These are phyloP conservation scores for Venturia nashicola DNA, from an alignment of 2,329 filamentous ascomycete species.

Conservation along the genomic window DNA sequence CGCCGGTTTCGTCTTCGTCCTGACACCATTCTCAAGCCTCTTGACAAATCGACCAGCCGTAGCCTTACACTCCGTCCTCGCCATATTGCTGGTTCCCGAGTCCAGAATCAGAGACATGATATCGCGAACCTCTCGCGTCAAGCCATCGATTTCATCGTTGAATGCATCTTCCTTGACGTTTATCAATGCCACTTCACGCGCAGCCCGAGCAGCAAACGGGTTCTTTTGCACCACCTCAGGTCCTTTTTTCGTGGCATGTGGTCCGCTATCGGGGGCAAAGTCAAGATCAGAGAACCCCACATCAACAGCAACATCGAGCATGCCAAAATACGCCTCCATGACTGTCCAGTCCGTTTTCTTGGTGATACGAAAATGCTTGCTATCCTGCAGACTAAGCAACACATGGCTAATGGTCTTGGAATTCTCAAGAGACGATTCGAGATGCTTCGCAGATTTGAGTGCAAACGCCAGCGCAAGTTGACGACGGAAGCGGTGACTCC, in stretches of 20 bases:
- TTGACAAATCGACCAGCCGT: slow-evolving; percentile 62
- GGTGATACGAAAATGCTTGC: slow-evolving; percentile 39
- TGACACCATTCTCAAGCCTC: slow-evolving; percentile 57
- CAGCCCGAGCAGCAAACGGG: neutral
- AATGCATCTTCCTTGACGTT: slow-evolving; percentile 38
- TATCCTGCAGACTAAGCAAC: slow-evolving; percentile 18
- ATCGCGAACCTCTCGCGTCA: slow-evolving; percentile 46
- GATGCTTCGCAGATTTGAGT: slow-evolving; percentile 24
- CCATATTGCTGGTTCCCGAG: slow-evolving; percentile 58
- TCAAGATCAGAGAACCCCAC: slow-evolving; percentile 36
- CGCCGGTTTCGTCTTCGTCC: slow-evolving; percentile 38
- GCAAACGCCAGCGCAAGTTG: slow-evolving; percentile 54
- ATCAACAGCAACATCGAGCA: slow-evolving; percentile 67
- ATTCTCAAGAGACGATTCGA: slow-evolving; percentile 13
- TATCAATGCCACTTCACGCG: slow-evolving; percentile 9
- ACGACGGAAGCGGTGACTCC: slow-evolving; percentile 49
- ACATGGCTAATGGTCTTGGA: slow-evolving; percentile 15
- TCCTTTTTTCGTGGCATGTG: slow-evolving; percentile 8
- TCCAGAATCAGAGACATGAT: slow-evolving; percentile 55
- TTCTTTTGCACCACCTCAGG: neutral
- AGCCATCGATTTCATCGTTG: slow-evolving; percentile 57
- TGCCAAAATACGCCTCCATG: slow-evolving; percentile 50
- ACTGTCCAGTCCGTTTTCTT: slow-evolving; percentile 54
- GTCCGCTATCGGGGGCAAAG: slow-evolving; percentile 11
- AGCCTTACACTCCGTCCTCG: slow-evolving; percentile 65